Evolutionary conservation across 345 rosid species (phyloP).

Genomic region (Abelmoschus esculentus): DNA sequence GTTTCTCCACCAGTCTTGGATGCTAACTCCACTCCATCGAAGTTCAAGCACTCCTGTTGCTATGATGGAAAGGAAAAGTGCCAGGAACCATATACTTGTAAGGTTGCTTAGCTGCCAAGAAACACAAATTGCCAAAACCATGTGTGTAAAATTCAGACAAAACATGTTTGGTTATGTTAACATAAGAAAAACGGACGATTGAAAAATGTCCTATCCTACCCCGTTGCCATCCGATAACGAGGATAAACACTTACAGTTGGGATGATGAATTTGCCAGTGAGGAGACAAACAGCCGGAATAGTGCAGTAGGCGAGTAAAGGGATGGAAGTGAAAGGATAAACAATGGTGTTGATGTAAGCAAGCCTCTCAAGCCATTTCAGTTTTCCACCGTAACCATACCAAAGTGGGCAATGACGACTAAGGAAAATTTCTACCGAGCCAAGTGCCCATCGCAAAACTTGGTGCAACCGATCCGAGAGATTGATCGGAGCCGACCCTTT

Average conservation of each 20-base stretch:
- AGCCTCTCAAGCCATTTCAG: conserved; percentile 81
- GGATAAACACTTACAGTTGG: conserved; percentile 54
- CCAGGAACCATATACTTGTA: conserved; percentile 83
- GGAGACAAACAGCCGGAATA: conserved; percentile 87
- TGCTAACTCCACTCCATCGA: conserved; percentile 85
- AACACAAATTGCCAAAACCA: not conserved
- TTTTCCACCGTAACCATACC: conserved; percentile 95
- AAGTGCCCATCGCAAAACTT: conserved; percentile 92
- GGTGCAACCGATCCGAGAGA: conserved; percentile 85
- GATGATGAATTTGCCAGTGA: conserved; percentile 87
- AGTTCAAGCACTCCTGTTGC: conserved; percentile 81
- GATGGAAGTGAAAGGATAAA: conserved; percentile 91
- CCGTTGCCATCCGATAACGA: too few relatives aligned
- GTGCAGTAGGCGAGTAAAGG: conserved; percentile 90
- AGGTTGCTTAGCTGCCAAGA: conserved; percentile 60
- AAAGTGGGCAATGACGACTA: conserved; percentile 88
- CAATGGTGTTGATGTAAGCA: conserved; percentile 86
- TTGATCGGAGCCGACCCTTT: conserved; percentile 95
- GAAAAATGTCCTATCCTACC: too few relatives aligned
- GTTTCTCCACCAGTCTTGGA: conserved; percentile 84
- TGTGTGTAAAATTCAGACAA: too few relatives aligned
- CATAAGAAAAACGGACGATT: too few relatives aligned
- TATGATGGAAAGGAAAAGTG: conserved; percentile 80
- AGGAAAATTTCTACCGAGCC: conserved; percentile 94
- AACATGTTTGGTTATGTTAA: too few relatives aligned